Base-by-base conservation (phyloP, 495 filamentous ascomycete genomes). In the Barbatosphaeria neglecta region DNA sequence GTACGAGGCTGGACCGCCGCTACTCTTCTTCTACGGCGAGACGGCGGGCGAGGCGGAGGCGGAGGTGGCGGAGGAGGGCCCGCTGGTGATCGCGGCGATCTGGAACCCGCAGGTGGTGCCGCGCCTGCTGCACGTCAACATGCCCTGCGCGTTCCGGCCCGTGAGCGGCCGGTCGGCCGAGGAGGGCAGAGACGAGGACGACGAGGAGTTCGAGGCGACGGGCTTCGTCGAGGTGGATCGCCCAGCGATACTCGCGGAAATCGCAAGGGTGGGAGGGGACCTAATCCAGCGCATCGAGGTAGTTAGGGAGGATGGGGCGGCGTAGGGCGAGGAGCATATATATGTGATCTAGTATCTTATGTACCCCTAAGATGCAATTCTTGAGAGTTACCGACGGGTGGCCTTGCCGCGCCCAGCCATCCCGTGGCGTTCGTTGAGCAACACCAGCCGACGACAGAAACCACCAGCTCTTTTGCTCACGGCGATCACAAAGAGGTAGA, bases 181-280 rank as follows among this genome's bases (percentile, higher is more conserved):
- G 28, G 8, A 49, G 42, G 43, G 22, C 20, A 19, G 40, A 24
- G 52, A 55, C 1, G 45, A 39, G 3, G 54, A 43, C 10, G 53
- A 47, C 2, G 55, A 62, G 10, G 57, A 60, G 17, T 50, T 31
- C 0, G 59, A 57, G 6, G 56, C 57, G 23, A 55, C 37, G 1
- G 59, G 62, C 4, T 39, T 64, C 17, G 79, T 86, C 16, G 67
- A 70, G 31, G 69, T 94, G 22, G 94, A 97, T 50, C 81, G 73
- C 51, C 62, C 68, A 33, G 83, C 77, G 2, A 84, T 93, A 8
- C 54, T 95, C 46, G 77, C 81, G 13, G 93, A 97, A 66, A 94
- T 98, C 59, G 72, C 71, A 19, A 70, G 80, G 48, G 60, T 86
- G 27, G 83, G 81, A 11, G 78, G 73, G 6, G 77, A 82, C 44